Base-by-base conservation (phyloP, 257 asterid species). In the Pogostemon cablin region DNA sequence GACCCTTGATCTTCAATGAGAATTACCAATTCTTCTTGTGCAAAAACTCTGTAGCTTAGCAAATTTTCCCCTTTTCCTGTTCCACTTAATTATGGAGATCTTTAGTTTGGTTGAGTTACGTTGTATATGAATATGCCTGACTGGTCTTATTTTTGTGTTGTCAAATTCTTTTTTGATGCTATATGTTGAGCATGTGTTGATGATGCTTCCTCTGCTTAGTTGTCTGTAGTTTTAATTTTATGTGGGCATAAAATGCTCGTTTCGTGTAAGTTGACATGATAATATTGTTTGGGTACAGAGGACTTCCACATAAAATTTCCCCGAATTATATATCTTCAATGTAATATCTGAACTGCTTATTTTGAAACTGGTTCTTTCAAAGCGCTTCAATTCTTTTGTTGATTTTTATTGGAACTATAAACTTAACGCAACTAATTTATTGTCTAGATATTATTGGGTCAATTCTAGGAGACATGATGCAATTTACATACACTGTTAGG, bases 171-270 rank as follows among this genome's bases (percentile, higher is more conserved):
- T 8, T 10, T 32, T 32, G 65, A 50, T 9, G 39, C 9, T 9
- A 41, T 43, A 9, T 25, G 3, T 55, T 43, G 66, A 46, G 62
- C 48, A 53, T 56, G 25, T 54, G 37, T 34, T 39, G 50, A 72
- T 72, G 58, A 9, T 63, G 39, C 32, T 62, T 72, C 7, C 57
- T 42, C 65, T 25, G 62, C 39, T 72, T 41, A 40, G 15, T 49
- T 7, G 7, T 49, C 9, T 48, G 4, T 17, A 17, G 11, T 42
- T 37, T 37, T 64, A 25, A 20, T 50, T 50, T 38, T 25, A 50
- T 50, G 2, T 42, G 35, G 49, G 48, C 12, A 20, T 49, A 55
- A 7, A 62, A 40, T 9, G 57, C 15, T 64, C 43, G 9, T 25
- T 72, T 15, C 10, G 40, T 65, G 3, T 32, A 61, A 25, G 25